Conservation (phyloP, 306 rosid species). For the Casuarina glauca region DNA sequence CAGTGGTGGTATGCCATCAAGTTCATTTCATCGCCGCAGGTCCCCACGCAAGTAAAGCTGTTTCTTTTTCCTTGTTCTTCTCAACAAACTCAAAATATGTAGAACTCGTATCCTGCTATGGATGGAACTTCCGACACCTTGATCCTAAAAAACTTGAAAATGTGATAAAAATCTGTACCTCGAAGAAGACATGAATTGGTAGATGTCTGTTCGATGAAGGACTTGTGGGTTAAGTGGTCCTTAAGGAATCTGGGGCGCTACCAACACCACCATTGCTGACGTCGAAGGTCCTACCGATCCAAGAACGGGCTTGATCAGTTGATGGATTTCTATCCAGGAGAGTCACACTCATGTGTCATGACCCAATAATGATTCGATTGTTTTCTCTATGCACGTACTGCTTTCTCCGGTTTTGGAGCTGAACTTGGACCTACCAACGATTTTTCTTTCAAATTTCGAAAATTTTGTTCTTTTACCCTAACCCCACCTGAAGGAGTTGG, state of each 20-base stretch:
- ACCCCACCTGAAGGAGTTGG: neutral
- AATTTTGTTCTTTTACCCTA: neutral
- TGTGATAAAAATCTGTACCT: conserved; percentile 23
- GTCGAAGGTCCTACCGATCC: neutral
- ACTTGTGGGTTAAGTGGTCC: conserved; percentile 1
- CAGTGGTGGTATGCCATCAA: conserved; percentile 19
- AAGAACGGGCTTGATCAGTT: neutral
- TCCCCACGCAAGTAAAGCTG: conserved; percentile 19
- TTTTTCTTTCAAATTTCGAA: neutral
- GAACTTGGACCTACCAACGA: neutral
- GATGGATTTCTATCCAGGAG: neutral
- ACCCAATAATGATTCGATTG: neutral
- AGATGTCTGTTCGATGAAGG: neutral
- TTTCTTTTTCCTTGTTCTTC: too few relatives aligned
- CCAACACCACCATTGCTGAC: neutral
- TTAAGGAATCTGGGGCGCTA: conserved; percentile 5
- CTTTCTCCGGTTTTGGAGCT: neutral
- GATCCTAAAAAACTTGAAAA: conserved; percentile 7
- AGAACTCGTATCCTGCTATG: too few relatives aligned
- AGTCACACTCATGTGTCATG: neutral
- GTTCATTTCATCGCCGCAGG: conserved; percentile 22
- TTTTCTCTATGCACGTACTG: neutral
- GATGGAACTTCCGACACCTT: neutral
- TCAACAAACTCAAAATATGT: too few relatives aligned
- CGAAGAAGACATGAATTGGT: conserved; percentile 17